These are phyloP conservation scores for Botrytis byssoidea DNA, from an alignment of 2,329 filamentous ascomycete genomes.

Conservation along the genomic window DNA sequence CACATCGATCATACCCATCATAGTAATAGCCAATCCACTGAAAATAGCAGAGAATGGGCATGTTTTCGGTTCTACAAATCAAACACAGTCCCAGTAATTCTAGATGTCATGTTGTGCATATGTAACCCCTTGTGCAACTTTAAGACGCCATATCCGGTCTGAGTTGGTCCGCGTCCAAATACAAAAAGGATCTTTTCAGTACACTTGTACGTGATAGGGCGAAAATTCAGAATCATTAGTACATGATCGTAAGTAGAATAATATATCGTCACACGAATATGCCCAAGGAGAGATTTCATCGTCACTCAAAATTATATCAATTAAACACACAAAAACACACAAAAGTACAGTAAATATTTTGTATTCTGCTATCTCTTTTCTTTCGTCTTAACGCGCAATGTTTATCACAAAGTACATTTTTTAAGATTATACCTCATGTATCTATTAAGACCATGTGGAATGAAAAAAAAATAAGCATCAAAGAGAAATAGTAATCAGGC, in stretches of 20 bases:
- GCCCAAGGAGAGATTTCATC: too few species aligned
- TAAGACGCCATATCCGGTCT: background rate
- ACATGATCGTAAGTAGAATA: background rate
- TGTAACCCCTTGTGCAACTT: background rate
- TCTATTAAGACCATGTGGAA: background rate
- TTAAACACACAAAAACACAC: background rate
- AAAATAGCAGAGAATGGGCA: background rate
- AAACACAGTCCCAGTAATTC: background rate
- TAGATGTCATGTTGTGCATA: constrained; percentile 12
- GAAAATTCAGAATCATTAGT: background rate
- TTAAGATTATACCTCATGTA: constrained; percentile 17
- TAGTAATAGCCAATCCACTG: background rate
- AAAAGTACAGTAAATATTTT: constrained; percentile 15
- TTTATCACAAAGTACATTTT: constrained; percentile 16
- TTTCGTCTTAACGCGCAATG: constrained; percentile 18
- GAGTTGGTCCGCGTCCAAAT: background rate
- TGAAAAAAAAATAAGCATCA: background rate
- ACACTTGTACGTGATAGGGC: background rate
- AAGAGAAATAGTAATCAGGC: constrained; percentile 18
- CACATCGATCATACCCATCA: background rate
- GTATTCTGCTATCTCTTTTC: constrained; percentile 19
- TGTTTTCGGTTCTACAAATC: background rate
- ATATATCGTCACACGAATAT: too few species aligned
- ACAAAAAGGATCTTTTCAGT: background rate
- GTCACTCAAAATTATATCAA: constrained; percentile 7